Conservation (phyloP, 2,329 filamentous ascomycete species). For the Cytospora mali region DNA sequence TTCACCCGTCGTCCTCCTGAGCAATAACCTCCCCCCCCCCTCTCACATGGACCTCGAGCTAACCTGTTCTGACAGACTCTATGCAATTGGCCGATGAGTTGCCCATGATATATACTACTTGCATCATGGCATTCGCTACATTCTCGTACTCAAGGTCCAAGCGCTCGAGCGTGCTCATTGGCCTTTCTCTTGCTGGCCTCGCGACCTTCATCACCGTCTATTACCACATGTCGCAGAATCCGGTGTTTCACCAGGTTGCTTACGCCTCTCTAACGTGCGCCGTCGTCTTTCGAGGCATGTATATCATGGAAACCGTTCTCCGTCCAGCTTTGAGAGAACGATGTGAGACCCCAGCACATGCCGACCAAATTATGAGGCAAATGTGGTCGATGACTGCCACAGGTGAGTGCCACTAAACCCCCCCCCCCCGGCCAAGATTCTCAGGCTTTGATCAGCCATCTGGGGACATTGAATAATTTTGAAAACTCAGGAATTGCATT, state of each 20-base stretch:
- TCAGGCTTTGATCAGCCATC: not conserved
- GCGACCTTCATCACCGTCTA: conserved; percentile 72
- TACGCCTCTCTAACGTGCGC: conserved; percentile 73
- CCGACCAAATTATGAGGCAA: conserved; percentile 51
- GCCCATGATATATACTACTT: conserved; percentile 63
- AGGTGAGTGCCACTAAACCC: conserved; percentile 45
- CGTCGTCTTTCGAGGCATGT: conserved; percentile 74
- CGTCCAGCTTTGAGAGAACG: conserved; percentile 49
- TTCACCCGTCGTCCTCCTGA: not conserved
- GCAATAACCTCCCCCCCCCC: not conserved
- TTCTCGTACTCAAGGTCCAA: conserved; percentile 69
- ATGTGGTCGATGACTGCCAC: conserved; percentile 76
- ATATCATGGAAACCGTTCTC: conserved; percentile 64
- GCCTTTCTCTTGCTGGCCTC: conserved; percentile 56
- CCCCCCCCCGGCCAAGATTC: conserved; percentile 38
- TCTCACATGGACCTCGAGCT: conserved; percentile 16
- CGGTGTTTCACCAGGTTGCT: conserved; percentile 79
- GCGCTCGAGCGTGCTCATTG: conserved; percentile 38
- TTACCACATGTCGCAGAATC: conserved; percentile 82
- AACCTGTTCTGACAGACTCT: conserved; percentile 45
- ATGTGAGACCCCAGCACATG: conserved; percentile 48
- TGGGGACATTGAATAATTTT: not conserved
- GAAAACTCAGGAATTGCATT: conserved; percentile 58
- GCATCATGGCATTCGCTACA: conserved; percentile 63
- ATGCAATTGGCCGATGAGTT: conserved; percentile 65